Conservation (phyloP, 2,329 filamentous ascomycete species). For the Macrophomina pseudophaseolina region DNA sequence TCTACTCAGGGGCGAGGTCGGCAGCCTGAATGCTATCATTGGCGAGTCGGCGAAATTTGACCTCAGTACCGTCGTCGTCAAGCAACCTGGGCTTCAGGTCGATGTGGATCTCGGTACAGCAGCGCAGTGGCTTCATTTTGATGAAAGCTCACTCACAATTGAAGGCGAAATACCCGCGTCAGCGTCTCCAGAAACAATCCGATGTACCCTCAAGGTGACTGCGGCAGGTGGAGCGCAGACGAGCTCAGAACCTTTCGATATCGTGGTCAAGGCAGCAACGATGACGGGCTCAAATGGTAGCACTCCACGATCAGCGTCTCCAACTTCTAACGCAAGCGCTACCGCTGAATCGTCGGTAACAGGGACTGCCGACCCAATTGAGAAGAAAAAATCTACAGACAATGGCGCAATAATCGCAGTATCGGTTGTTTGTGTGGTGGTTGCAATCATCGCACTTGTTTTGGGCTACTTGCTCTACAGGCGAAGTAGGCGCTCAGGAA, state of each 20-base stretch:
- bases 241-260: constrained; percentile 52
- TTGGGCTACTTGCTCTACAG: constrained; percentile 31
- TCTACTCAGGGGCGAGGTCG: constrained; percentile 52
- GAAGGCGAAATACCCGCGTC: constrained; percentile 55
- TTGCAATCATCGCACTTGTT: constrained; percentile 33
- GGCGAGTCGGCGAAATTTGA: constrained; percentile 44
- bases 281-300: constrained; percentile 16
- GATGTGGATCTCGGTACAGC: constrained; percentile 51
- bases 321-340: constrained; percentile 33
- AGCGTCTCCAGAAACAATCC: constrained; percentile 45
- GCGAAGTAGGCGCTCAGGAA: constrained; percentile 33
- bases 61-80: constrained; percentile 47
- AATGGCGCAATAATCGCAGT: constrained; percentile 22
- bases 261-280: constrained; percentile 33
- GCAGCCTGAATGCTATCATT: constrained; percentile 53
- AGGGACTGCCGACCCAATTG: constrained; percentile 19
- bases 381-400: background rate
- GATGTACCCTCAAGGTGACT: constrained; percentile 51
- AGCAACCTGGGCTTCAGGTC: constrained; percentile 34
- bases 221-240: constrained; percentile 31
- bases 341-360: constrained; percentile 31
- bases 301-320: constrained; percentile 30
- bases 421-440: constrained; percentile 37
- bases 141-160: constrained; percentile 50
- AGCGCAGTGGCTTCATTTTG: constrained; percentile 57